Percentiles rank a stretch among this genome's conserved stretches.
phyloP scores from a whole-genome alignment of 2,329 filamentous ascomycete genomes.

The Amylocarpus encephaloides region DNA sequence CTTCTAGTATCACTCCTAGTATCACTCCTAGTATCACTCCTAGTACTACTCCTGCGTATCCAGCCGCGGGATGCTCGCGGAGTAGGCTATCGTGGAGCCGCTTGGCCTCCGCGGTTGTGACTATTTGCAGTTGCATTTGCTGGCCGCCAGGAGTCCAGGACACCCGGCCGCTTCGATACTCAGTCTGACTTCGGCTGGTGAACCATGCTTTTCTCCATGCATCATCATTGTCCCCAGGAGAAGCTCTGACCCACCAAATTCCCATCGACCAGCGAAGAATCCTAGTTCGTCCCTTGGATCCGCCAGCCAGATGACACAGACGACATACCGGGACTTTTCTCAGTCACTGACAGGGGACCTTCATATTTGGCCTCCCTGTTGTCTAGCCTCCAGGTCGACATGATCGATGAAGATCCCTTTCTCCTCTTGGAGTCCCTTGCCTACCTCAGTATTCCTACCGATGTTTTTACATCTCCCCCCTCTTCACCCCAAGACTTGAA shows the following conservation, averaged over 20 bases:
- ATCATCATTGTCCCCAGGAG: conserved; percentile 31
- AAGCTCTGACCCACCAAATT: conserved; percentile 30
- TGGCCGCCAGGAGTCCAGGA: conserved; percentile 13
- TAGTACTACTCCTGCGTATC: conserved; percentile 14
- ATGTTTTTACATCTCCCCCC: not conserved
- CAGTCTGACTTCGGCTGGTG: conserved; percentile 28
- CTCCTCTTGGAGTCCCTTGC: conserved; percentile 17
- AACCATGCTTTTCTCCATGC: conserved; percentile 20
- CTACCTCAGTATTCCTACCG: not conserved
- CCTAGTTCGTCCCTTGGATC: conserved; percentile 26
- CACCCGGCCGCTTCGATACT: conserved; percentile 16
- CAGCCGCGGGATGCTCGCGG: conserved; percentile 27
- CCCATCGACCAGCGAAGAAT: conserved; percentile 11
- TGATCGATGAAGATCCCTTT: conserved; percentile 25
- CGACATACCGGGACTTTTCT: conserved; percentile 29
- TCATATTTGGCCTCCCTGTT: conserved; percentile 29
- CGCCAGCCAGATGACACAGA: conserved; percentile 32
- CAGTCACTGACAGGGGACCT: conserved; percentile 29
- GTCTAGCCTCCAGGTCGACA: conserved; percentile 23
- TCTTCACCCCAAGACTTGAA: not conserved
- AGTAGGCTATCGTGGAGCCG: conserved; percentile 21
- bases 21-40: too few species aligned
- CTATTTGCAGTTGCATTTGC: too few species aligned
- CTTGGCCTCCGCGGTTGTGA: conserved; percentile 10
- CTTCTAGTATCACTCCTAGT: too few species aligned